A percentile compares a stretch with the other conserved stretches of the same genome.
Evolutionary conservation across 1,284 basidiomycete genomes (phyloP).

Genomic region (Porogramme epimiltina): DNA sequence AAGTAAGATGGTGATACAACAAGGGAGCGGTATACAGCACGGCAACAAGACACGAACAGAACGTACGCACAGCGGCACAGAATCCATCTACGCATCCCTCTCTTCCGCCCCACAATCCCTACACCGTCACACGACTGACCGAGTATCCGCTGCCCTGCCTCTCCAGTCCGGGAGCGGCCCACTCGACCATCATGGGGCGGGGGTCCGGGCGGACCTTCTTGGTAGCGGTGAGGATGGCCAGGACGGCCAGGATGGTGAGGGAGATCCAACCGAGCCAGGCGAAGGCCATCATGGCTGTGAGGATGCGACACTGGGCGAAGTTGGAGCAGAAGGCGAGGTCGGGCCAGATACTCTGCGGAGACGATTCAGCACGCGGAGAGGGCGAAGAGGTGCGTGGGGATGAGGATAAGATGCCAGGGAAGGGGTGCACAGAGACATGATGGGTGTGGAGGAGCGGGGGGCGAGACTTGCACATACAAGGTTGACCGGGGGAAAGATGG

Average conservation of each 20-base stretch:
- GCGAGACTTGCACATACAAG: not conserved
- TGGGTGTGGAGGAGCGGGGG: not conserved
- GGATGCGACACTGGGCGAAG: conserved; percentile 56
- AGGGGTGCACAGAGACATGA: not conserved
- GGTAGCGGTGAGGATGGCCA: conserved; percentile 36
- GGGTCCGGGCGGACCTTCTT: conserved; percentile 15
- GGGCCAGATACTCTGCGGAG: conserved; percentile 49
- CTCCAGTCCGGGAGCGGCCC: conserved; percentile 14
- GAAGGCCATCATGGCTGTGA: conserved; percentile 68
- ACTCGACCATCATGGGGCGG: conserved; percentile 20
- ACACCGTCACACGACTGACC: too few relatives aligned
- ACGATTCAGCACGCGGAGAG: not conserved
- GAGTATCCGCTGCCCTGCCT: not conserved
- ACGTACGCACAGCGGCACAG: too few relatives aligned
- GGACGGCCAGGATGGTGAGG: conserved; percentile 49
- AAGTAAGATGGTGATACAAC: too few relatives aligned
- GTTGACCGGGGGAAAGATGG: not conserved
- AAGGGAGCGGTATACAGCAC: too few relatives aligned
- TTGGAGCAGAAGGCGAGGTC: conserved; percentile 57
- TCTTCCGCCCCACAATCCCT: too few relatives aligned
- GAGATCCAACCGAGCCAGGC: conserved; percentile 68
- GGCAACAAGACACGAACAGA: too few relatives aligned
- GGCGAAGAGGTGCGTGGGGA: not conserved
- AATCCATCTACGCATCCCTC: too few relatives aligned
- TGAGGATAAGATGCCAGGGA: conserved; percentile 7